Evolutionary conservation across 768 basidiomycete genomes (phyloP).

Genomic region (Sarcomyxa edulis): DNA sequence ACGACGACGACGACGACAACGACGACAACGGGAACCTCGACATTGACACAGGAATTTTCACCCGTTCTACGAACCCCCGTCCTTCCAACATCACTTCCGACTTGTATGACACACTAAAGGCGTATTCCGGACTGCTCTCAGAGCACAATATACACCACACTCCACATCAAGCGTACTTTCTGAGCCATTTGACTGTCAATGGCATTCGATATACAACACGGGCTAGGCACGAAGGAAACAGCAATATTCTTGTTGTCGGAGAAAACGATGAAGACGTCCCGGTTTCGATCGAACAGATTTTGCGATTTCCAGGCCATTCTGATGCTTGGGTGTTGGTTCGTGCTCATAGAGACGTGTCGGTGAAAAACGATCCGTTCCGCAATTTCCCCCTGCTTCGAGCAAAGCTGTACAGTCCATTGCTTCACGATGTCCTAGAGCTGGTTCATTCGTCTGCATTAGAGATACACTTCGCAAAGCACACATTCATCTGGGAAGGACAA

Average conservation of each 20-base stretch:
- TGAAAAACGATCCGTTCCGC: conserved; percentile 11
- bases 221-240: conserved; percentile 14
- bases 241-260: conserved; percentile 7
- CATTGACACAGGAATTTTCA: neutral
- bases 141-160: neutral
- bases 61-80: neutral
- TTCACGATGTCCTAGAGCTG: conserved; percentile 10
- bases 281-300: conserved; percentile 8
- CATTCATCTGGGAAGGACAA: no score
- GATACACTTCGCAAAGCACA: no score
- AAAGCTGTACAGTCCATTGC: conserved; percentile 10
- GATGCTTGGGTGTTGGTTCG: neutral
- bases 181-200: neutral
- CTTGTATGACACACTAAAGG: no score
- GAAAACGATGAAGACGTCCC: conserved; percentile 1
- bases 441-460: no score
- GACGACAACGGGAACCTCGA: neutral
- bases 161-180: neutral
- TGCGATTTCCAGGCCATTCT: neutral
- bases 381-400: conserved; percentile 16
- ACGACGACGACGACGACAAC: neutral
- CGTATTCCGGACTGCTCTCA: no score
- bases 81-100: neutral
- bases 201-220: conserved; percentile 6
- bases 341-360: neutral